A percentile compares a stretch with the other conserved stretches of the same genome.
Evolutionary conservation across 176 grass and related monocot species (phyloP).

Genomic region (Lolium perenne): DNA sequence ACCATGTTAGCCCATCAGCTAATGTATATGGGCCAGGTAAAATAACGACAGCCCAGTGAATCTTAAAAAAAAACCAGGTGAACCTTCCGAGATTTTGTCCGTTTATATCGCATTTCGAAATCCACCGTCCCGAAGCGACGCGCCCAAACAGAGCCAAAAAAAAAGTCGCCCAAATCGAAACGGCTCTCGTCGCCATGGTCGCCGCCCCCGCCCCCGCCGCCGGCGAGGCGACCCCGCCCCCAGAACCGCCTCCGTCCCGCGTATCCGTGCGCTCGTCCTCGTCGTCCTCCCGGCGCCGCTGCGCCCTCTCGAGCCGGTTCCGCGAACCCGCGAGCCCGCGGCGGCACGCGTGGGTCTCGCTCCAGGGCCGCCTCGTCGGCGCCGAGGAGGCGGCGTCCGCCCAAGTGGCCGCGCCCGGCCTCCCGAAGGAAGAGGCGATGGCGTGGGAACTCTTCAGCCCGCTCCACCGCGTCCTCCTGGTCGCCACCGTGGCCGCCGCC

Average conservation of each 20-base stretch:
- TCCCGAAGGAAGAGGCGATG: conserved; percentile 41
- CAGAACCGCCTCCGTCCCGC: conserved; percentile 26
- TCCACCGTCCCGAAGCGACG: neutral
- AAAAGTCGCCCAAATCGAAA: conserved; percentile 33
- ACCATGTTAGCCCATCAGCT: no score
- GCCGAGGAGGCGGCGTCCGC: conserved; percentile 65
- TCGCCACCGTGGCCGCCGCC: conserved; percentile 75
- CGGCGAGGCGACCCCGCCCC: conserved; percentile 45
- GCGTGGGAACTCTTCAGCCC: conserved; percentile 92
- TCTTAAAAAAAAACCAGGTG: neutral
- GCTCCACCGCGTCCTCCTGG: conserved; percentile 76
- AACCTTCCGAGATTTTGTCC: neutral
- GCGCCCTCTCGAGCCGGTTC: conserved; percentile 61
- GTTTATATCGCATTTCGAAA: conserved; percentile 41
- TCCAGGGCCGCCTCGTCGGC: conserved; percentile 74
- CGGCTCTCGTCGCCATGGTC: conserved; percentile 41
- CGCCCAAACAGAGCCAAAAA: conserved; percentile 38
- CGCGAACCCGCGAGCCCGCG: conserved; percentile 52
- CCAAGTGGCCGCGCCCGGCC: conserved; percentile 30
- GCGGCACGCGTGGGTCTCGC: conserved; percentile 61
- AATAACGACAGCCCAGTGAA: no score
- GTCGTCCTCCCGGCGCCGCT: conserved; percentile 33
- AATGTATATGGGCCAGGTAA: no score
- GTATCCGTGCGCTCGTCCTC: conserved; percentile 22
- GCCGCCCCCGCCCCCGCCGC: conserved; percentile 36